Percentiles rank a stretch among this genome's conserved stretches.
Conservation (phyloP, 1,284 basidiomycete genomes). For the Apiotrichum veenhuisii region DNA sequence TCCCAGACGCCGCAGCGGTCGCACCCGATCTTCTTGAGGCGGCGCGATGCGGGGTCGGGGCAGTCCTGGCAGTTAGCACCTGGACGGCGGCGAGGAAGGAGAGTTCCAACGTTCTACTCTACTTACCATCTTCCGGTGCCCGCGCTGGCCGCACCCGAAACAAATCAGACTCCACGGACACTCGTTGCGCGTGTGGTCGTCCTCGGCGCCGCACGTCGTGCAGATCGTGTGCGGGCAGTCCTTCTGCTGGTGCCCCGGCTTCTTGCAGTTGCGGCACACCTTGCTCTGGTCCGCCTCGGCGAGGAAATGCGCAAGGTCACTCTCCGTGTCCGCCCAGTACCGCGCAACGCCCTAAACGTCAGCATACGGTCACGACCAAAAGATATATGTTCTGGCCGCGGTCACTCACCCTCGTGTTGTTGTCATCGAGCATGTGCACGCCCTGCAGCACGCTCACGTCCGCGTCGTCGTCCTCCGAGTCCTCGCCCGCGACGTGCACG, state of each 20-base stretch:
- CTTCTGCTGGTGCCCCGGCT: slow-evolving; percentile 34
- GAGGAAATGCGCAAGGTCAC: slow-evolving; percentile 37
- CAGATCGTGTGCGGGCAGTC: slow-evolving; percentile 54
- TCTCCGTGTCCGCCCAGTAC: slow-evolving; percentile 34
- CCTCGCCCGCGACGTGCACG: slow-evolving; percentile 5
- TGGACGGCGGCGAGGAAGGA: too few species aligned
- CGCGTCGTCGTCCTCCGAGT: slow-evolving; percentile 9
- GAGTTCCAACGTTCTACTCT: too few species aligned
- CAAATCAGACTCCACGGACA: slow-evolving; percentile 83
- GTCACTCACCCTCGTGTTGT: slow-evolving; percentile 28
- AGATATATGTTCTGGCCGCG: too few species aligned
- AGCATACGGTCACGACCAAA: too few species aligned
- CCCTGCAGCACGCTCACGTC: slow-evolving; percentile 28
- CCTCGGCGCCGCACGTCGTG: slow-evolving; percentile 75
- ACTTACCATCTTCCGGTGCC: slow-evolving; percentile 69
- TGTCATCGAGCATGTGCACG: slow-evolving; percentile 37
- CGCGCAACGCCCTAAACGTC: slow-evolving; percentile 29
- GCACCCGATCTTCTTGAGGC: slow-evolving; percentile 55
- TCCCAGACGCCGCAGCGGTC: slow-evolving; percentile 66
- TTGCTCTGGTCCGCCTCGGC: slow-evolving; percentile 39
- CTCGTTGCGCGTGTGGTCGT: slow-evolving; percentile 75
- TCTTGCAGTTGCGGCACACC: slow-evolving; percentile 43
- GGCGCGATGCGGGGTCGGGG: slow-evolving; percentile 60
- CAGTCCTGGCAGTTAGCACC: slow-evolving; percentile 59
- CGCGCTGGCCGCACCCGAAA: slow-evolving; percentile 79